Percentiles rank a stretch among this genome's conserved stretches.
Conservation (phyloP, 1,284 basidiomycete species). For the Apiotrichum veenhuisii region DNA sequence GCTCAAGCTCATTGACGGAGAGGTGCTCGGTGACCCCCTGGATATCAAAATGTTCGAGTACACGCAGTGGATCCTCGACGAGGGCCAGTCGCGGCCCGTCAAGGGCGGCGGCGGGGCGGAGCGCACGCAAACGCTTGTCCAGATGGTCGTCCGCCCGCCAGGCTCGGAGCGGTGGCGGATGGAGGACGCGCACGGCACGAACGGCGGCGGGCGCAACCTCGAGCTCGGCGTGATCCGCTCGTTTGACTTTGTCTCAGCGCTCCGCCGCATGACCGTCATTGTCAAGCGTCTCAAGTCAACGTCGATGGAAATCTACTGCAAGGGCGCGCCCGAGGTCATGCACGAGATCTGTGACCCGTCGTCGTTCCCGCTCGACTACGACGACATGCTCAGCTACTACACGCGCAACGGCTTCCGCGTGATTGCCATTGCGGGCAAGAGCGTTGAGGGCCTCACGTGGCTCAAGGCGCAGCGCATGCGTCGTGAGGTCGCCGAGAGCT, state of each 20-base stretch:
- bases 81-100: constrained; percentile 61
- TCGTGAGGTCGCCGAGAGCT: constrained; percentile 89
- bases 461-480: constrained; percentile 96
- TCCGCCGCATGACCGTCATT: constrained; percentile 95
- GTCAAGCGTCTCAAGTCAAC: constrained; percentile 90
- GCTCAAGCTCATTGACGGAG: constrained; percentile 83
- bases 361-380: constrained; percentile 92
- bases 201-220: constrained; percentile 66
- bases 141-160: constrained; percentile 92
- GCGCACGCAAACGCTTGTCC: constrained; percentile 85
- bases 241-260: constrained; percentile 92
- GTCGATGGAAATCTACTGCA: constrained; percentile 97
- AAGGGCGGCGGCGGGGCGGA: constrained; percentile 57
- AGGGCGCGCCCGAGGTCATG: constrained; percentile 99
- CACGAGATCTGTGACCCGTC: constrained; percentile 84
- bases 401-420: constrained; percentile 96
- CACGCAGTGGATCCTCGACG: constrained; percentile 93
- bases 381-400: constrained; percentile 94
- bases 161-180: constrained; percentile 82
- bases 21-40: constrained; percentile 89
- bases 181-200: constrained; percentile 79
- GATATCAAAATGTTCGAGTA: constrained; percentile 98
- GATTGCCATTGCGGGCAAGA: constrained; percentile 97
- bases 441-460: constrained; percentile 90
- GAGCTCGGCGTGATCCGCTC: constrained; percentile 94